Conservation (phyloP, 441 rosid species). For the Mallotus repandus region DNA sequence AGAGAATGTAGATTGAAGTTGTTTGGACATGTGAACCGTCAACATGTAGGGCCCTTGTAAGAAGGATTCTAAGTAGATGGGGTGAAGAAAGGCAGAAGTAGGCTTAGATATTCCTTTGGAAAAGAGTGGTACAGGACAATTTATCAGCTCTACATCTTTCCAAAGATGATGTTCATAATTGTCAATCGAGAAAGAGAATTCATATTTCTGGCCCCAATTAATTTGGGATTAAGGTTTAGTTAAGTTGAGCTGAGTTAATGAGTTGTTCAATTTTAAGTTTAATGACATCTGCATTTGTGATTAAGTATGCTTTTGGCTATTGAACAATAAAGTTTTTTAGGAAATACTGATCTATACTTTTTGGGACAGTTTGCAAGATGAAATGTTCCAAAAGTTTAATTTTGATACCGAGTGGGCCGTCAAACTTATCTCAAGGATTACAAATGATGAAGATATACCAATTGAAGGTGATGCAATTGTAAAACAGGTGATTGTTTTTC, state of each 20-base stretch:
- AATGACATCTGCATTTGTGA: neutral
- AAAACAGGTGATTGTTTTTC: slow-evolving; percentile 57
- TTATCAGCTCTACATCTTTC: too few species aligned
- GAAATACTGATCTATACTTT: slow-evolving; percentile 16
- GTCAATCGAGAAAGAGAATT: too few species aligned
- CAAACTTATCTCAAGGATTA: slow-evolving; percentile 78
- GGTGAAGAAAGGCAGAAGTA: too few species aligned
- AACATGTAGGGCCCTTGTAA: too few species aligned
- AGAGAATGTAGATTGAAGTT: too few species aligned
- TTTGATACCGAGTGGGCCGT: slow-evolving; percentile 97
- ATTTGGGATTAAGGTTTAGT: too few species aligned
- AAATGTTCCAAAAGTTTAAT: slow-evolving; percentile 95
- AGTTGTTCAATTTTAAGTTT: neutral
- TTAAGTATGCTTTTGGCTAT: neutral
- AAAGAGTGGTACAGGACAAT: too few species aligned
- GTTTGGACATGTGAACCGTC: too few species aligned
- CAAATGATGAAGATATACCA: slow-evolving; percentile 81
- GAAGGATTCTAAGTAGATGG: too few species aligned
- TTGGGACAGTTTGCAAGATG: slow-evolving; percentile 88
- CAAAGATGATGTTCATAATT: too few species aligned
- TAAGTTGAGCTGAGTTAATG: neutral
- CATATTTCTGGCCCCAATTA: too few species aligned
- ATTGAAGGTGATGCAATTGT: slow-evolving; percentile 86
- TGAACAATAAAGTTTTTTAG: neutral
- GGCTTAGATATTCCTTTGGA: too few species aligned